Percentiles rank a stretch among this genome's conserved stretches.
These are phyloP conservation scores for Naganishia sp. DNA, from an alignment of 1,284 basidiomycete genomes.

Conservation along the genomic window DNA sequence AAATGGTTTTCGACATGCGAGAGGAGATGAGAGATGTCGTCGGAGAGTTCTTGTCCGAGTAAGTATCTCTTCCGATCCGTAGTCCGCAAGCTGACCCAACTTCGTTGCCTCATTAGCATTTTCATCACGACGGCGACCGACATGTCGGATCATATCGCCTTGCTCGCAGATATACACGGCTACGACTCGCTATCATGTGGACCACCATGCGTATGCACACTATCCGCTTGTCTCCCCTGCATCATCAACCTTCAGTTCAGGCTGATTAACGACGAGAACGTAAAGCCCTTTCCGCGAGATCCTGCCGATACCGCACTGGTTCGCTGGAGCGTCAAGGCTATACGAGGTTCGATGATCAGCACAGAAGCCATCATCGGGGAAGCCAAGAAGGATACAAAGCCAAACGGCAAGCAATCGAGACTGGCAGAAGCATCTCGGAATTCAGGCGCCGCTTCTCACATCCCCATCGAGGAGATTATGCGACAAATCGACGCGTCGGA, in stretches of 20 bases:
- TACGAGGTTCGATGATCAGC: conserved; percentile 26
- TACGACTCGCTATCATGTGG: conserved; percentile 32
- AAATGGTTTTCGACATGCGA: conserved; percentile 33
- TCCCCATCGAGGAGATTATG: conserved; percentile 27
- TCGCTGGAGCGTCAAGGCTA: conserved; percentile 30
- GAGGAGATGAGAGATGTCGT: conserved; percentile 29
- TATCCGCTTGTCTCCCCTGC: conserved; percentile 33
- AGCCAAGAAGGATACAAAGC: conserved; percentile 8
- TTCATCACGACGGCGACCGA: conserved; percentile 33
- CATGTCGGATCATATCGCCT: conserved; percentile 32
- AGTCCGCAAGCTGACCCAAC: not conserved
- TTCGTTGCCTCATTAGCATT: not conserved
- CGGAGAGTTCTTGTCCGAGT: conserved; percentile 31
- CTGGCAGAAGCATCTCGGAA: conserved; percentile 3
- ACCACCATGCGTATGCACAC: conserved; percentile 33
- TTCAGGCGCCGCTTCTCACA: not conserved
- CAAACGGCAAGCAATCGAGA: conserved; percentile 4
- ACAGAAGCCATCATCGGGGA: conserved; percentile 26
- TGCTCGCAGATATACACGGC: conserved; percentile 32
- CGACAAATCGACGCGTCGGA: conserved; percentile 26
- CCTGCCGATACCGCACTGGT: conserved; percentile 31
- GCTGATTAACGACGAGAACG: conserved; percentile 25
- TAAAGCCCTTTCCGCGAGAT: conserved; percentile 29
- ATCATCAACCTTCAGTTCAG: conserved; percentile 30
- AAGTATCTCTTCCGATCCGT: not conserved